A percentile compares a stretch with the other conserved stretches of the same genome.
Evolutionary conservation across 1,284 basidiomycete species (phyloP).

Genomic region (Wallemia ichthyophaga): DNA sequence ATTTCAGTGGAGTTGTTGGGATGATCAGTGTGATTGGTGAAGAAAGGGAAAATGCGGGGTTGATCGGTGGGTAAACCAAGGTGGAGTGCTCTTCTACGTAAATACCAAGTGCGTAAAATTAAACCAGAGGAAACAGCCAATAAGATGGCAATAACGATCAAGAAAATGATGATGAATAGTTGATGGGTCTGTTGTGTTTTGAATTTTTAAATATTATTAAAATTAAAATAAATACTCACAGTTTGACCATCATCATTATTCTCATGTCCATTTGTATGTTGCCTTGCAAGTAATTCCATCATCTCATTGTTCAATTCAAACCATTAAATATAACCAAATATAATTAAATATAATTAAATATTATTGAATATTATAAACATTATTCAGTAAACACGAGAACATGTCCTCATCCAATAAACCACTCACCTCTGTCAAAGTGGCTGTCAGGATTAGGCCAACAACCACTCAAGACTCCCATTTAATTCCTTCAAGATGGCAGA

Average conservation of each 20-base stretch:
- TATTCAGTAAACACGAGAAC: neutral
- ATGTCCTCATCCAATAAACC: neutral
- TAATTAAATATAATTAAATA: too few species aligned
- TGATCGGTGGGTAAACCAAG: neutral
- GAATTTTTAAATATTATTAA: neutral
- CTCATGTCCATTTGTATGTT: neutral
- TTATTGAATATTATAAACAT: too few species aligned
- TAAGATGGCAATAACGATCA: neutral
- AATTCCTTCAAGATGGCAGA: neutral
- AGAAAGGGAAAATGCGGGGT: neutral
- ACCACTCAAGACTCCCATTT: neutral
- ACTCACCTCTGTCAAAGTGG: neutral
- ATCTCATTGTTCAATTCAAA: neutral
- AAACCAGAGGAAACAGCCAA: neutral
- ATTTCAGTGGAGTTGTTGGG: neutral
- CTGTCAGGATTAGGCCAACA: neutral
- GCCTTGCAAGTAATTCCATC: neutral
- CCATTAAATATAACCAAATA: too few species aligned
- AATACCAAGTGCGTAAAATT: neutral
- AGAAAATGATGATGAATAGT: neutral
- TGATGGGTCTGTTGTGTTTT: neutral
- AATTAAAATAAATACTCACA: neutral
- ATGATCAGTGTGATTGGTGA: neutral
- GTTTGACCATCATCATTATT: neutral
- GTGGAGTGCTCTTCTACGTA: neutral